phyloP scores from a whole-genome alignment of 352 stramenopile genomes.

The Globisporangium abappressorium region DNA sequence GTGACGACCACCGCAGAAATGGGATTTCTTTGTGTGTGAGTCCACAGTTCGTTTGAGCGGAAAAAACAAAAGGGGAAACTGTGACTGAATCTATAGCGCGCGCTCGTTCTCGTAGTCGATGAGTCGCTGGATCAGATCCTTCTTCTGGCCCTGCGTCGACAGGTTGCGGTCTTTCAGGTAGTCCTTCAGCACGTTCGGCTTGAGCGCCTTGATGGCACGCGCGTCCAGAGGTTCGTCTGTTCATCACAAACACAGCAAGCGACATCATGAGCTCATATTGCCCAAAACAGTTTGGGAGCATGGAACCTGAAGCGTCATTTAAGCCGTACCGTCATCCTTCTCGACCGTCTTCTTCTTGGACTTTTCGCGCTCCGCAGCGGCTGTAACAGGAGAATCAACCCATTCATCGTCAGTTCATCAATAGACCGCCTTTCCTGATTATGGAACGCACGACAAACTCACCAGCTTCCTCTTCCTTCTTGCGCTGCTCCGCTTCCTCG shows the following conservation, averaged over 20 bases:
- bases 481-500: constrained; percentile 76
- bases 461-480: constrained; percentile 81
- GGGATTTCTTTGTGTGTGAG: background rate
- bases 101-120: constrained; percentile 88
- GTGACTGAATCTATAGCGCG: constrained; percentile 52
- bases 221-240: constrained; percentile 77
- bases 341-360: constrained; percentile 55
- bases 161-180: constrained; percentile 83
- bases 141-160: constrained; percentile 88
- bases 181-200: constrained; percentile 86
- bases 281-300: background rate
- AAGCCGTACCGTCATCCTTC: constrained; percentile 55
- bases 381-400: constrained; percentile 23
- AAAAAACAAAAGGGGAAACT: constrained; percentile 6
- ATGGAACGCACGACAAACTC: constrained; percentile 11
- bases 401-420: constrained; percentile 1
- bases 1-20: constrained; percentile 1
- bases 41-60: background rate
- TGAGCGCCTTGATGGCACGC: constrained; percentile 82
- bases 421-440: background rate
- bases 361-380: constrained; percentile 60
- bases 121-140: constrained; percentile 85
- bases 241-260: background rate
- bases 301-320: constrained; percentile 2
- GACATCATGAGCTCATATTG: background rate